Base-by-base conservation (phyloP, 805 yeast species). In the Schwanniomyces polymorphus region DNA sequence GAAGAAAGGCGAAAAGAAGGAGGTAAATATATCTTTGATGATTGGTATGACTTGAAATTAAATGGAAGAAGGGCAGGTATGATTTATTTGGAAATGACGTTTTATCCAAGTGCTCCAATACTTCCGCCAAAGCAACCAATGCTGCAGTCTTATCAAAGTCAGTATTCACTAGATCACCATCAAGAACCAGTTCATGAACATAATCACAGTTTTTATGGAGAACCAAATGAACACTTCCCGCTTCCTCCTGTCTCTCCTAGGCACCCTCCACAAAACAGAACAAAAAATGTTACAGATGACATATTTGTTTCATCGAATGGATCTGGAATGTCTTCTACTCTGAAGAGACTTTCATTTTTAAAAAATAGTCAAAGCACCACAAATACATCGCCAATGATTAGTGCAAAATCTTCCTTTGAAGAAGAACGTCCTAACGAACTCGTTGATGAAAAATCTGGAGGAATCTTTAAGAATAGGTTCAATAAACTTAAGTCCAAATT, bases 21-120 rank as follows among this genome's bases (percentile, higher is more conserved):
- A 37, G 76, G 76, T 14, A 72, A 72, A 50, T 91, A 85, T 52
- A 97, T 97, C 2, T 84, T 79, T 58, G 97, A 94, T 63, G 75
- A 77, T 26, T 92, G 98, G 98, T 88, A 85, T 59, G 82, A 81
- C 27, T 69, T 94, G 47, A 69, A 75, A 37, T 81, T 81, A 59
- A 84, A 83, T 40, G 84, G 82, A 17, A 81, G 84, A 56, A 82
- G 85, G 46, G 97, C 97, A 1, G 99, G 99, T 1, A 88, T 82
- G 64, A 81, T 94, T 1, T 92, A 84, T 64, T 68, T 94, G 46
- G 98, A 94, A 59, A 85, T 94, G 86, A 90, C 97, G 0, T 94
- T 89, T 60, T 89, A 88, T 60, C 94, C 97, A 2, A 56, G 65
- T 42, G 75, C 73, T 3, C 78, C 78, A 1, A 57, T 73, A 5